phyloP scores from a whole-genome alignment of 805 yeast species.

The Candida golubevii region DNA sequence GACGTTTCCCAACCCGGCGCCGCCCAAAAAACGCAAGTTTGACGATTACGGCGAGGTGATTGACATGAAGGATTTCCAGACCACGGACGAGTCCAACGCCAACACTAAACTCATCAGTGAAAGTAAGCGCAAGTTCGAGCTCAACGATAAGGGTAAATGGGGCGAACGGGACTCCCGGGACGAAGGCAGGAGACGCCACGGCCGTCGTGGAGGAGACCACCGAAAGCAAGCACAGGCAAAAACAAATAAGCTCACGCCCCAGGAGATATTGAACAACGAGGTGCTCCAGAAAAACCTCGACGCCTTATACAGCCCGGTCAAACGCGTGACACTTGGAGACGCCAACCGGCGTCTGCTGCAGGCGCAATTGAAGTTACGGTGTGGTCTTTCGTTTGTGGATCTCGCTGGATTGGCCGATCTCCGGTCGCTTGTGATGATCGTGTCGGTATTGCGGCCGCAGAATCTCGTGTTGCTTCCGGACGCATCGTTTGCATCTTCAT shows the following conservation, averaged over 20 bases:
- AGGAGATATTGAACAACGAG: conserved; percentile 39
- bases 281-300: conserved; percentile 41
- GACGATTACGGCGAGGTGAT: conserved; percentile 90
- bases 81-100: conserved; percentile 45
- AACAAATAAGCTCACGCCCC: conserved; percentile 36
- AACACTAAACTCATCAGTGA: conserved; percentile 34
- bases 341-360: conserved; percentile 7
- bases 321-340: conserved; percentile 30
- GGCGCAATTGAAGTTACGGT: conserved; percentile 47
- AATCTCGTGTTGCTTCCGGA: conserved; percentile 59
- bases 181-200: conserved; percentile 5
- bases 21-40: conserved; percentile 45
- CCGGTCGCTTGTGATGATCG: conserved; percentile 72
- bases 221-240: conserved; percentile 12
- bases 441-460: conserved; percentile 75
- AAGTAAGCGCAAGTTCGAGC: conserved; percentile 36
- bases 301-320: conserved; percentile 49
- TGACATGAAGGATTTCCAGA: conserved; percentile 58
- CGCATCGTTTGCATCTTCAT: conserved; percentile 22
- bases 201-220: conserved; percentile 1
- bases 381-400: conserved; percentile 75
- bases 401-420: conserved; percentile 80
- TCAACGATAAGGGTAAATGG: conserved; percentile 28
- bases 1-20: conserved; percentile 71
- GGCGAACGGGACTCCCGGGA: conserved; percentile 16